A percentile compares a stretch with the other conserved stretches of the same genome.
These are phyloP conservation scores for Parmelia sp. DNA, from an alignment of 495 filamentous ascomycete species.

Conservation along the genomic window DNA sequence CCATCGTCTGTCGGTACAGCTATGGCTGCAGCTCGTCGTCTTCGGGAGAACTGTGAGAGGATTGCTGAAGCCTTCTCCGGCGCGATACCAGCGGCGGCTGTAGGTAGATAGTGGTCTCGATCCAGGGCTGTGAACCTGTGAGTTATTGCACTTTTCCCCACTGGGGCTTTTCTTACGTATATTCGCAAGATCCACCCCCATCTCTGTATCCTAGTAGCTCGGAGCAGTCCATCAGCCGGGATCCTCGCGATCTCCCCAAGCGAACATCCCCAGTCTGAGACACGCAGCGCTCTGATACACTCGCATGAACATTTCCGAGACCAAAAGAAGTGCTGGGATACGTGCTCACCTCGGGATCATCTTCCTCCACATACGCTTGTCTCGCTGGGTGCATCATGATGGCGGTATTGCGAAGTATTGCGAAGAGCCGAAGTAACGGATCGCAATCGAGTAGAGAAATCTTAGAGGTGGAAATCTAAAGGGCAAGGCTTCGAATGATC, in stretches of 20 bases:
- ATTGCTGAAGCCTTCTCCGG: slow-evolving; percentile 84
- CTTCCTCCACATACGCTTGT: slow-evolving; percentile 94
- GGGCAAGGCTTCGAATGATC: no score
- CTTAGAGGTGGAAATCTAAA: no score
- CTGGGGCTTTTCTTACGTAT: slow-evolving; percentile 54
- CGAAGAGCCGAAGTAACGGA: no score
- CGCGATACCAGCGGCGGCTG: slow-evolving; percentile 65
- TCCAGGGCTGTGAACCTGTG: slow-evolving; percentile 56
- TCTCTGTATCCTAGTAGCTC: slow-evolving; percentile 49
- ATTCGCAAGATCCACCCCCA: slow-evolving; percentile 70
- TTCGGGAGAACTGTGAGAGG: slow-evolving; percentile 81
- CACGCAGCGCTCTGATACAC: slow-evolving; percentile 9
- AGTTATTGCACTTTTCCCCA: neutral
- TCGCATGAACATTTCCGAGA: slow-evolving; percentile 29
- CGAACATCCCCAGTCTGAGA: slow-evolving; percentile 10
- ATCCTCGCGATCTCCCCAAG: slow-evolving; percentile 12
- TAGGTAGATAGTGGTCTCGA: slow-evolving; percentile 76
- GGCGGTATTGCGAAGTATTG: slow-evolving; percentile 7
- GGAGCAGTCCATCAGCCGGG: slow-evolving; percentile 28
- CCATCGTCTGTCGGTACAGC: slow-evolving; percentile 95
- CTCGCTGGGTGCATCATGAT: slow-evolving; percentile 84
- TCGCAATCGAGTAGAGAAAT: no score
- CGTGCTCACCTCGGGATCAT: slow-evolving; percentile 56
- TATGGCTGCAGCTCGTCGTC: slow-evolving; percentile 79
- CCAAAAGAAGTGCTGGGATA: slow-evolving; percentile 18